phyloP scores from a whole-genome alignment of 495 filamentous ascomycete genomes.

The Podospora conica region DNA sequence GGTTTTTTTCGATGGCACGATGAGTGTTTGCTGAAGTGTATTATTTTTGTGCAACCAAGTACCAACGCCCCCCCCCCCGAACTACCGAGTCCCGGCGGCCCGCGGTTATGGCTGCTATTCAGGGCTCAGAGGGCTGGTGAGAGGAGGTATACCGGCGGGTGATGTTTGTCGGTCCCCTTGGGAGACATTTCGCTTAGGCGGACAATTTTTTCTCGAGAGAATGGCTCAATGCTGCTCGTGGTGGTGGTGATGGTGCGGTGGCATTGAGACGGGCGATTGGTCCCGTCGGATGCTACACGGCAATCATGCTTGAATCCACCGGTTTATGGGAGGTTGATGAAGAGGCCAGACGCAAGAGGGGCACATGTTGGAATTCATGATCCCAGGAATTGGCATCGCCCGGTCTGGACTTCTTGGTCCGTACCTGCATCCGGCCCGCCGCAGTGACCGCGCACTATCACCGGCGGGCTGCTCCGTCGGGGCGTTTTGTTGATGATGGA shows the following conservation, averaged over 20 bases:
- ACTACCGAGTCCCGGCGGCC: neutral
- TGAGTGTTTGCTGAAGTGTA: neutral
- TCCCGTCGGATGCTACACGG: neutral
- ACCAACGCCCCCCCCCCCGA: too few species aligned
- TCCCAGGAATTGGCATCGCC: neutral
- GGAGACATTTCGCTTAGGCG: conserved; percentile 13
- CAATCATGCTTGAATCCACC: neutral
- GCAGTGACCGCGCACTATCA: too few species aligned
- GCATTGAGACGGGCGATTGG: neutral
- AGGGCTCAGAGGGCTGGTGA: neutral
- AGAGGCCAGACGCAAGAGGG: neutral
- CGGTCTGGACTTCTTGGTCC: neutral
- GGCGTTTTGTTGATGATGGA: neutral
- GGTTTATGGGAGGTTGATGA: neutral
- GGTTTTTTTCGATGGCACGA: neutral
- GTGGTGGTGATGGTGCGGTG: neutral
- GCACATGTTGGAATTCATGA: too few species aligned
- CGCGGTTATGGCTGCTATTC: neutral
- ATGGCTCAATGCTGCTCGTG: neutral
- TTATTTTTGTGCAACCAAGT: neutral
- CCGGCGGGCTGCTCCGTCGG: neutral
- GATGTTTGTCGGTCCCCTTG: neutral
- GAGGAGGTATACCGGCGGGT: neutral
- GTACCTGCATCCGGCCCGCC: neutral
- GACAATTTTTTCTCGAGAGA: neutral